These are phyloP conservation scores for Pezizomycotina sp. DNA, from an alignment of 2,329 filamentous ascomycete species.

Conservation along the genomic window DNA sequence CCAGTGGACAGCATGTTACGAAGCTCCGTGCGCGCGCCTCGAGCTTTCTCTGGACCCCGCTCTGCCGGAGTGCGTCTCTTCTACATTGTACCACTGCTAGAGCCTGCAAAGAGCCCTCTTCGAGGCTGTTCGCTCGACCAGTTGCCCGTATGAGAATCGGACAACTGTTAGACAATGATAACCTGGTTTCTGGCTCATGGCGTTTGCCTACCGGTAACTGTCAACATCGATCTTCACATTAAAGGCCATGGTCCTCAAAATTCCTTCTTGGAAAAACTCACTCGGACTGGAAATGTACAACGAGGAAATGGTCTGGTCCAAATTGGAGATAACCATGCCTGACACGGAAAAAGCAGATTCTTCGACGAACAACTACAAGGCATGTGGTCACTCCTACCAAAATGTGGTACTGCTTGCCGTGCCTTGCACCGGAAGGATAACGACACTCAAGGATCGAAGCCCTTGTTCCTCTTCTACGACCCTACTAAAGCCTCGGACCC, in stretches of 20 bases:
- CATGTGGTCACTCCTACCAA: constrained; percentile 35
- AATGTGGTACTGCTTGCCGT: constrained; percentile 42
- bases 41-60: constrained; percentile 28
- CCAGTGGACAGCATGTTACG: constrained; percentile 33
- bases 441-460: constrained; percentile 12
- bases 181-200: too few species aligned
- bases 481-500: constrained; percentile 35
- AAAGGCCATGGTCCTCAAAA: constrained; percentile 26
- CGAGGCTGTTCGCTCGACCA: constrained; percentile 32
- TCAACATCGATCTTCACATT: constrained; percentile 28
- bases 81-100: too few species aligned
- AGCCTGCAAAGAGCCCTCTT: constrained; percentile 30
- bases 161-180: too few species aligned
- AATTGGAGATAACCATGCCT: constrained; percentile 30
- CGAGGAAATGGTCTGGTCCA: constrained; percentile 33
- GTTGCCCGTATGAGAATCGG: constrained; percentile 35
- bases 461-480: constrained; percentile 43
- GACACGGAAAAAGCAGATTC: constrained; percentile 23
- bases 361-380: constrained; percentile 34
- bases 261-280: constrained; percentile 31
- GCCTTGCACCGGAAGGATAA: constrained; percentile 36
- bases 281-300: too few species aligned
- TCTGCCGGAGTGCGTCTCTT: constrained; percentile 34
- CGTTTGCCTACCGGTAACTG: constrained; percentile 31
- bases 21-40: constrained; percentile 29